phyloP scores from a whole-genome alignment of 2,329 filamentous ascomycete genomes.

The Fusarium incarnatum region DNA sequence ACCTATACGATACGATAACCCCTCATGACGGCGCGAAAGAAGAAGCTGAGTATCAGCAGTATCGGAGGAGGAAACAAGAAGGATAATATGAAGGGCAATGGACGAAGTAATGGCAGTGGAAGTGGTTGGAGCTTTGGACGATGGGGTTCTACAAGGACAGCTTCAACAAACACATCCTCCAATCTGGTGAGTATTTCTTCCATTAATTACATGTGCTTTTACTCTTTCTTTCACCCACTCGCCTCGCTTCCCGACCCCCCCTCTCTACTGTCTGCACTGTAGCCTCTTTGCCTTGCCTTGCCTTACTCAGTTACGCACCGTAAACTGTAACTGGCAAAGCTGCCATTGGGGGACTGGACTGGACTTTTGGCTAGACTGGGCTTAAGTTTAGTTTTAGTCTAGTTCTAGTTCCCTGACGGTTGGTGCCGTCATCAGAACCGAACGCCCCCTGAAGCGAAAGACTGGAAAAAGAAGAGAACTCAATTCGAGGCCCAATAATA shows the following conservation, averaged over 20 bases:
- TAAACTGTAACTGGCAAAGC: constrained; percentile 16
- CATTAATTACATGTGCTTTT: background rate
- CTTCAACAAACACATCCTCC: constrained; percentile 13
- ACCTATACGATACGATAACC: background rate
- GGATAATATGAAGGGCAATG: constrained; percentile 31
- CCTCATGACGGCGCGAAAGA: constrained; percentile 29
- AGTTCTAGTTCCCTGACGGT: constrained; percentile 21
- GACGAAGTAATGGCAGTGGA: constrained; percentile 20
- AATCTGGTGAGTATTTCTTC: constrained; percentile 14
- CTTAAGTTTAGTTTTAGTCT: constrained; percentile 8
- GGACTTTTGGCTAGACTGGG: constrained; percentile 3
- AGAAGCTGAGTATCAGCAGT: constrained; percentile 38
- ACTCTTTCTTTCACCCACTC: constrained; percentile 17
- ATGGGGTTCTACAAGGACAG: constrained; percentile 28
- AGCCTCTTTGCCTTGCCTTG: constrained; percentile 7
- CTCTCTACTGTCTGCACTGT: background rate
- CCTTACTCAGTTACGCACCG: constrained; percentile 23
- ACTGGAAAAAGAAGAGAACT: background rate
- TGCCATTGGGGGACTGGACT: background rate
- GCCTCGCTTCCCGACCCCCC: constrained; percentile 18
- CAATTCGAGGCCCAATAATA: constrained; percentile 16
- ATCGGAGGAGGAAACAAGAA: constrained; percentile 26
- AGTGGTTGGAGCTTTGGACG: constrained; percentile 37
- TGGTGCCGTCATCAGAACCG: constrained; percentile 34
- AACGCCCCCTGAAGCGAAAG: background rate